Base-by-base conservation (phyloP, 192 early-diverging fungal species). In the Gigaspora rosea region DNA sequence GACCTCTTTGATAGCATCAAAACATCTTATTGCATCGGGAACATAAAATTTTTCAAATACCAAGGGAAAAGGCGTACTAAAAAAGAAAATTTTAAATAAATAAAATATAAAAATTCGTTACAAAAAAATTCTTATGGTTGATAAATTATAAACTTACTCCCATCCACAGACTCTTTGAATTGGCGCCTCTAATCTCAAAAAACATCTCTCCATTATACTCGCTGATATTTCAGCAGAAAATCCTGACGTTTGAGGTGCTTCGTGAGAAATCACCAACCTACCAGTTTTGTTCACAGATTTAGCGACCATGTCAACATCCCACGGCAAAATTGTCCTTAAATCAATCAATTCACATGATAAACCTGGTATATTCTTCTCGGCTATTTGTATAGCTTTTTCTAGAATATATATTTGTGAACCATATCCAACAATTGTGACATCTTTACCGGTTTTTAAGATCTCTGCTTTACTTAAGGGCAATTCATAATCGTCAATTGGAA, bases 221-320 rank as follows among this genome's bases (percentile, higher is more conserved):
- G 93, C 84, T 2, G 94, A 91, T 78, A 98, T 90, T 82, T 98
- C 97, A 2, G 92, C 94, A 4, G 90, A 96, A 80, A 98, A 95
- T 13, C 97, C 97, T 52, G 88, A 87, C 0, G 94, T 96, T 58
- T 90, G 85, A 22, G 96, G 95, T 3, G 97, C 97, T 83, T 98
- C 97, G 74, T 98, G 97, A 3, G 95, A 88, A 79, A 98, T 89
- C 47, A 98, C 85, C 9, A 97, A 82, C 5, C 97, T 88, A 15
- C 97, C 97, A 8, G 97, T 98, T 83, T 93, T 96, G 82, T 91
- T 93, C 3, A 98, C 97, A 50, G 95, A 96, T 81, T 93, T 88
- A 27, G 83, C 91, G 4, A 98, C 88, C 2, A 95, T 95, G 49
- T 97, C 96, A 20, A 90, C 86, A 81, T 98, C 97, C 90, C 94